Percentiles rank a stretch among this genome's conserved stretches.
Evolutionary conservation across 768 basidiomycete genomes (phyloP).

Genomic region (Pisolithus orientalis): DNA sequence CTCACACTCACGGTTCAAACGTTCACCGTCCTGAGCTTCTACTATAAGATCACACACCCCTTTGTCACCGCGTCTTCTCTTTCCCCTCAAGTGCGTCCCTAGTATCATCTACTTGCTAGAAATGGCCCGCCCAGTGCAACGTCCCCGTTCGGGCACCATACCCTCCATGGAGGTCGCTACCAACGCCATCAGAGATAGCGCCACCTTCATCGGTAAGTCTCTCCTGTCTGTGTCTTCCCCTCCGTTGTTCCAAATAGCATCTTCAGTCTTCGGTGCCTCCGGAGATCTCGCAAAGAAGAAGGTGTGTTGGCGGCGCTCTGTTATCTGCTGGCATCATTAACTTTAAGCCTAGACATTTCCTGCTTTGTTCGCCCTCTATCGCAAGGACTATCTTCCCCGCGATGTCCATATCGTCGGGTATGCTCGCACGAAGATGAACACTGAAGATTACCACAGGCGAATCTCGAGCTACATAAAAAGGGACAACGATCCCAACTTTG

Average conservation of each 20-base stretch:
- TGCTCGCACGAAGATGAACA: conserved; percentile 92
- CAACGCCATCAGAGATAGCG: conserved; percentile 78
- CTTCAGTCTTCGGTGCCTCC: conserved; percentile 85
- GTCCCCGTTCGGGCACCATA: conserved; percentile 72
- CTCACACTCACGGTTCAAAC: no score
- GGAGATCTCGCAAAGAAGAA: conserved; percentile 99
- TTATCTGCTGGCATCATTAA: conserved; percentile 40
- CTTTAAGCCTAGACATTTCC: conserved; percentile 71
- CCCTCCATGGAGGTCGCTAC: conserved; percentile 80
- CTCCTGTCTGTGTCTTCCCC: conserved; percentile 11
- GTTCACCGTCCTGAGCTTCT: no score
- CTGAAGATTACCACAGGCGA: conserved; percentile 79
- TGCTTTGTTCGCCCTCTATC: conserved; percentile 87
- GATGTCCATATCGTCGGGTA: conserved; percentile 92
- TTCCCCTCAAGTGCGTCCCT: background rate
- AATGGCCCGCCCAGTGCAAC: conserved; percentile 35
- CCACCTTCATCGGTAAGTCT: conserved; percentile 73
- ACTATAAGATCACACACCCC: background rate
- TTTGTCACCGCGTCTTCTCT: background rate
- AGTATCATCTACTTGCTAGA: background rate
- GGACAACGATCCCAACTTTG: conserved; percentile 52
- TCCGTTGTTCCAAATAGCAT: conserved; percentile 6
- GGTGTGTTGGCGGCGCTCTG: conserved; percentile 34
- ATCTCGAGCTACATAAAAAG: conserved; percentile 82
- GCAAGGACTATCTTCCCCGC: conserved; percentile 71